Percentiles rank a stretch among this genome's conserved stretches.
These are phyloP conservation scores for Geoglossum glabrum DNA, from an alignment of 495 filamentous ascomycete genomes.

Conservation along the genomic window DNA sequence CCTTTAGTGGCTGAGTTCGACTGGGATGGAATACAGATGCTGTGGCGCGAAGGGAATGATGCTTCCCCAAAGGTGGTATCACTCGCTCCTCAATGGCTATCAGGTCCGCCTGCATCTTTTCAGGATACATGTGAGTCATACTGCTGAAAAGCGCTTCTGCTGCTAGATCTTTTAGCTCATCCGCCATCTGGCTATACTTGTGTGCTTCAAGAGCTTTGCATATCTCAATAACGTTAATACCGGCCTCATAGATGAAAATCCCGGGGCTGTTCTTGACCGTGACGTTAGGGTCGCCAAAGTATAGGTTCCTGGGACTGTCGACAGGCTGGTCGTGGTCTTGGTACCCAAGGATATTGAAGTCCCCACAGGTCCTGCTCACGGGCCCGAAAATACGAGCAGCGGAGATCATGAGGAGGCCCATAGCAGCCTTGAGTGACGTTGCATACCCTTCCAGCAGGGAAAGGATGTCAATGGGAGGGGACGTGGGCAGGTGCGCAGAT, in stretches of 20 bases:
- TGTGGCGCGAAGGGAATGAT: neutral
- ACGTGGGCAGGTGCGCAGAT: neutral
- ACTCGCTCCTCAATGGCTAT: neutral
- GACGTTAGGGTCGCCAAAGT: neutral
- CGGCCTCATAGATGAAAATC: neutral
- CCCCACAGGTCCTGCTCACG: neutral
- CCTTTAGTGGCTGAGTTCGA: neutral
- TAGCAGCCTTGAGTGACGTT: neutral
- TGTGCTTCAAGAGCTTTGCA: neutral
- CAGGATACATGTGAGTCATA: neutral
- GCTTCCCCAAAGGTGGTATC: neutral
- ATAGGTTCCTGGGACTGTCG: neutral
- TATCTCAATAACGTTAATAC: neutral
- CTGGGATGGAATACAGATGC: neutral
- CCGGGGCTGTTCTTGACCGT: neutral
- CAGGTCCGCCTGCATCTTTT: neutral
- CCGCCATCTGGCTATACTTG: neutral
- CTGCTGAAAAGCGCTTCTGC: neutral
- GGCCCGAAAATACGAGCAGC: neutral
- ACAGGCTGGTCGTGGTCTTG: neutral
- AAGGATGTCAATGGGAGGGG: neutral
- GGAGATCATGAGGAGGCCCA: neutral
- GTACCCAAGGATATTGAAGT: neutral
- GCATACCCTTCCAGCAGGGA: neutral
- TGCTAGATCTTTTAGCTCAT: neutral